phyloP scores from a whole-genome alignment of 148 eudicot genomes.

The Dysphania ambrosioides region DNA sequence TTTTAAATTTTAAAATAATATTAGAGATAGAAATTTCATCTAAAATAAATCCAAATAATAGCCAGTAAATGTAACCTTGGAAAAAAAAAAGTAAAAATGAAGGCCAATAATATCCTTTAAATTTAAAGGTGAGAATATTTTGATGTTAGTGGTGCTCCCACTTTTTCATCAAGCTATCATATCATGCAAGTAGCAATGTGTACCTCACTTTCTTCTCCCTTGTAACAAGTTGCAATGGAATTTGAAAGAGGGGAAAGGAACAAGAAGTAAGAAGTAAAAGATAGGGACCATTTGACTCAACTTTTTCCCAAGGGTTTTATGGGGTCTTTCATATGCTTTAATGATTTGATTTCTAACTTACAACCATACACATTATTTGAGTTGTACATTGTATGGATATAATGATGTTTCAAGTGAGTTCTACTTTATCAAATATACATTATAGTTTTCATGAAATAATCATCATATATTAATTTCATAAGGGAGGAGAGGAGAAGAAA shows the following conservation, averaged over 20 bases:
- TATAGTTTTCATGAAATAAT: conserved; percentile 14
- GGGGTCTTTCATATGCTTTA: not conserved
- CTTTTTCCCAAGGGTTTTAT: not conserved
- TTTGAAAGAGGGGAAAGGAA: conserved; percentile 17
- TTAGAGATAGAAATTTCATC: too few relatives aligned
- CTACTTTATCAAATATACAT: not conserved
- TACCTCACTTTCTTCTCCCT: conserved; percentile 1
- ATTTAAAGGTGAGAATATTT: not conserved
- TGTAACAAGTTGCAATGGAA: conserved; percentile 24
- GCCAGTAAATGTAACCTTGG: too few relatives aligned
- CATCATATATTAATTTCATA: conserved; percentile 18
- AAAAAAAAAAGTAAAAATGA: not conserved
- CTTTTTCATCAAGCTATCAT: conserved; percentile 9
- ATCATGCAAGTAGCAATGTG: conserved; percentile 15
- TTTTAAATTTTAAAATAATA: too few relatives aligned
- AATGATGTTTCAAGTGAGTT: not conserved
- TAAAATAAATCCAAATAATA: too few relatives aligned
- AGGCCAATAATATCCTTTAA: not conserved
- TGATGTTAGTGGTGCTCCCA: not conserved
- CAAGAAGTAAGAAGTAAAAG: conserved; percentile 24
- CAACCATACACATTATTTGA: conserved; percentile 11
- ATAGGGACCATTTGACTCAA: conserved; percentile 10
- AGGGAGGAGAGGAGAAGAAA: conserved; percentile 13
- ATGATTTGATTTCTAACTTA: conserved; percentile 5
- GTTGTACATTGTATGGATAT: conserved; percentile 1